A percentile compares a stretch with the other conserved stretches of the same genome.
Evolutionary conservation across 495 filamentous ascomycete species (phyloP).

Genomic region (Immersiella caudata): DNA sequence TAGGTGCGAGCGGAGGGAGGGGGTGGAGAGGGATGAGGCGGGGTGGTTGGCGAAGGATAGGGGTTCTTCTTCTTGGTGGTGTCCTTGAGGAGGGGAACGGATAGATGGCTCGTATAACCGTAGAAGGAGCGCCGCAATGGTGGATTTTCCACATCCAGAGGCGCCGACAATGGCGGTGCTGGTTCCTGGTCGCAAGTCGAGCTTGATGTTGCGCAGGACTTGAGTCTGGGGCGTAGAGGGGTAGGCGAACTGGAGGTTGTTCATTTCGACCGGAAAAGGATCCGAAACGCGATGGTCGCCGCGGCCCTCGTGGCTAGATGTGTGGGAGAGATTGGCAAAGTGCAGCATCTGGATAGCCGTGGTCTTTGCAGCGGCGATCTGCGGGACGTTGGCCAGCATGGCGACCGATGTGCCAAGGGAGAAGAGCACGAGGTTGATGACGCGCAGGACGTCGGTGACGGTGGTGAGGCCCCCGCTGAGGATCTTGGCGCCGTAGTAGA

Average conservation of each 20-base stretch:
- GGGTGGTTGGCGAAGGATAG: slow-evolving; percentile 62
- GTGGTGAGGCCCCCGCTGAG: slow-evolving; percentile 48
- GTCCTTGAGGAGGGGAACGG: slow-evolving; percentile 1
- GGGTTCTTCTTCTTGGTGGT: slow-evolving; percentile 49
- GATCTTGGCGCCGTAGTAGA: slow-evolving; percentile 77
- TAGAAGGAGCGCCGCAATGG: slow-evolving; percentile 74
- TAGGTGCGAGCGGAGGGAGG: slow-evolving; percentile 67
- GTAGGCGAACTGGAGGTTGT: slow-evolving; percentile 68
- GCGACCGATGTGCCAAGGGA: slow-evolving; percentile 70
- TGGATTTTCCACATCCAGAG: slow-evolving; percentile 90
- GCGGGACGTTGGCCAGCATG: slow-evolving; percentile 74
- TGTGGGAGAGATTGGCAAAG: slow-evolving; percentile 58
- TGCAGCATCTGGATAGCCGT: slow-evolving; percentile 74
- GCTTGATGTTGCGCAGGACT: slow-evolving; percentile 61
- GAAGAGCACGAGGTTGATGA: slow-evolving; percentile 83
- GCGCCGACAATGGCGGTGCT: slow-evolving; percentile 77
- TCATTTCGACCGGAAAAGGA: slow-evolving; percentile 65
- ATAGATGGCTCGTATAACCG: slow-evolving; percentile 35
- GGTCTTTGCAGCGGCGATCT: slow-evolving; percentile 72
- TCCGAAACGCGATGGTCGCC: slow-evolving; percentile 46
- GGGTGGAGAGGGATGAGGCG: slow-evolving; percentile 59
- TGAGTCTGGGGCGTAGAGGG: slow-evolving; percentile 56
- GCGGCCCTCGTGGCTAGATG: slow-evolving; percentile 65
- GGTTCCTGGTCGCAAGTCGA: slow-evolving; percentile 61
- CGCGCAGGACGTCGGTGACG: slow-evolving; percentile 64